Percentiles rank a stretch among this genome's conserved stretches.
phyloP scores from a whole-genome alignment of 225 moss, liverwort and hornwort genomes.

The Pseudisothecium myosuroides region DNA sequence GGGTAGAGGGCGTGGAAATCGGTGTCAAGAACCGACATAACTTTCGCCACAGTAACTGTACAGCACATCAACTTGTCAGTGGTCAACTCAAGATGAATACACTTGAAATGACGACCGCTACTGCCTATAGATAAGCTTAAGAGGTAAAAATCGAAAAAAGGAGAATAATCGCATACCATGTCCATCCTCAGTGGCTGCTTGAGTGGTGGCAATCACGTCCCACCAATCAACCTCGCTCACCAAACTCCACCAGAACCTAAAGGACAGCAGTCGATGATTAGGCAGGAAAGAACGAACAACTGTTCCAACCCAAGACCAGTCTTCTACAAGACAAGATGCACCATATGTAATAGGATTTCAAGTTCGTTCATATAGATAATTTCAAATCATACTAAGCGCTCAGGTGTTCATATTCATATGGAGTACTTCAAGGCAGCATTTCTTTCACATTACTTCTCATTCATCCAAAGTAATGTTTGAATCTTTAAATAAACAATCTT shows the following conservation, averaged over 20 bases:
- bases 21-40: slow-evolving; percentile 76
- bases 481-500: neutral
- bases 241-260: slow-evolving; percentile 98
- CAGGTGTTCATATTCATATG: neutral
- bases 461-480: neutral
- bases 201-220: slow-evolving; percentile 80
- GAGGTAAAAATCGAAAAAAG: neutral
- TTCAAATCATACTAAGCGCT: neutral
- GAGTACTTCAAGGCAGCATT: neutral
- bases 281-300: neutral
- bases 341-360: neutral
- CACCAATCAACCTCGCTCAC: slow-evolving; percentile 92
- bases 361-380: neutral
- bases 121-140: neutral
- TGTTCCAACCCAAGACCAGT: neutral
- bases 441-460: neutral
- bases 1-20: slow-evolving; percentile 75
- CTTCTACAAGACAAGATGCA: neutral
- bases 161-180: slow-evolving; percentile 30
- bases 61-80: neutral
- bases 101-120: neutral
- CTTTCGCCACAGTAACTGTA: slow-evolving; percentile 76
- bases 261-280: neutral
- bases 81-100: neutral
- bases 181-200: slow-evolving; percentile 72